Conservation (phyloP, 2,329 filamentous ascomycete species). For the Diaporthe eres region DNA sequence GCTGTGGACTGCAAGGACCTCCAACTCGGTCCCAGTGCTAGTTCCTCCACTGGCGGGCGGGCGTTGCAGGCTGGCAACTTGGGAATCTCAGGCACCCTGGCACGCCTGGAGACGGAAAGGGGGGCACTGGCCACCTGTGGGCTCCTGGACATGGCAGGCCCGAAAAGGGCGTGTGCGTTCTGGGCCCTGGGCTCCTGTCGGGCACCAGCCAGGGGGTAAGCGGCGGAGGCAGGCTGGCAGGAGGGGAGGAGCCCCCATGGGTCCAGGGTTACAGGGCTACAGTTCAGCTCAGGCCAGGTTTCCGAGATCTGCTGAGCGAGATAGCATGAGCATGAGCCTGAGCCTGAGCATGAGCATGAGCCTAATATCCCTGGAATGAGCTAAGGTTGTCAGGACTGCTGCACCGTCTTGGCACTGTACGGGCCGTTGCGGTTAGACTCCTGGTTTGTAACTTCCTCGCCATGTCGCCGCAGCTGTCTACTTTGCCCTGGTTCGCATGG, state of each 20-base stretch:
- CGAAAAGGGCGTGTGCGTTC: conserved; percentile 34
- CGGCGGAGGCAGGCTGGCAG: neutral
- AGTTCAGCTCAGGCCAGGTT: conserved; percentile 21
- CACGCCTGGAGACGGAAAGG: neutral
- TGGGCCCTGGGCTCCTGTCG: conserved; percentile 21
- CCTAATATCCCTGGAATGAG: conserved; percentile 6
- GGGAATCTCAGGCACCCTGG: neutral
- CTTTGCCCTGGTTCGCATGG: conserved; percentile 20
- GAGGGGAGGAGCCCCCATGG: neutral
- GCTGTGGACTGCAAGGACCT: conserved; percentile 5
- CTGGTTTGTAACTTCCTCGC: neutral
- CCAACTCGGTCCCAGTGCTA: neutral
- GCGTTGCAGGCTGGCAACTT: conserved; percentile 18
- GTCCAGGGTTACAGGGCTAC: neutral
- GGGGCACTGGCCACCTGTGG: conserved; percentile 34
- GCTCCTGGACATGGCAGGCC: conserved; percentile 27
- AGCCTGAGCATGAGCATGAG: conserved; percentile 8
- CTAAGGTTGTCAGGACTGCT: conserved; percentile 30
- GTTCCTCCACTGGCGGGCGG: neutral
- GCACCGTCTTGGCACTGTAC: conserved; percentile 34
- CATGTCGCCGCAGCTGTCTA: neutral
- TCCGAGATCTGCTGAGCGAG: conserved; percentile 30
- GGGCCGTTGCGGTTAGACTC: conserved; percentile 33
- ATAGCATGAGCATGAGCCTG: conserved; percentile 11
- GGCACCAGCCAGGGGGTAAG: neutral